Base-by-base conservation (phyloP, 768 basidiomycete genomes). In the Hypholoma fasciculare region DNA sequence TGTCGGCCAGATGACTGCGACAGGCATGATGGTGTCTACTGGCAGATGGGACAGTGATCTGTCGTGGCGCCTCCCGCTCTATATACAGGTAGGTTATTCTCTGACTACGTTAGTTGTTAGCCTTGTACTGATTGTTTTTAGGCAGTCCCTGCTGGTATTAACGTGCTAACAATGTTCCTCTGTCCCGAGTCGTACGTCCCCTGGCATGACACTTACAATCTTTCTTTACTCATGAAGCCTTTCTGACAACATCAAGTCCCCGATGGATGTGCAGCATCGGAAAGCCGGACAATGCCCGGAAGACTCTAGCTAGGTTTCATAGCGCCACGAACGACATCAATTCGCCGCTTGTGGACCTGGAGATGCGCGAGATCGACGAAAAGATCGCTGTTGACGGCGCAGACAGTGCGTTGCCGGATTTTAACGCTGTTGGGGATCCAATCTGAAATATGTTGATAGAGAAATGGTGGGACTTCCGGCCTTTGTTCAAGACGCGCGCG, bases 391-490 rank as follows among this genome's bases (percentile, higher is more conserved):
- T 84, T 26, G 74, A 78, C 52, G 82, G 80, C 12, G 71, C 63
- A 19, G 78, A 79, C 63, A 80, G 78, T 81, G 56, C 42, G 77
- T 69, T 19, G 43, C 26, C 7, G 14, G n/a, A 34, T 42, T 53
- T 60, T 20, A 27, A 13, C 17, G 27, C 4, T 43, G n/a, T 12
- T 20, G 27, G 16, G 14, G 27, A 14, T 40, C 8, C 9, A 48
- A 20, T 47, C 43, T 14, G 14, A 14, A 26, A 17, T 37, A 16
- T 8, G 20, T 2, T 16, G 16, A 20, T 36, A 78, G 79, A 80
- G 60, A 67, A 67, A 34, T 84, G 77, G 76, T 85, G 82, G 82
- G 82, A 84, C 65, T 84, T 82, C 72, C 69, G 79, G 40, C 76
- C 78, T 11, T 66, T 84, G 20, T 83, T 85, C 71, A 73, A 69